These are phyloP conservation scores for Stellera chamaejasme DNA, from an alignment of 345 rosid species.

Conservation along the genomic window DNA sequence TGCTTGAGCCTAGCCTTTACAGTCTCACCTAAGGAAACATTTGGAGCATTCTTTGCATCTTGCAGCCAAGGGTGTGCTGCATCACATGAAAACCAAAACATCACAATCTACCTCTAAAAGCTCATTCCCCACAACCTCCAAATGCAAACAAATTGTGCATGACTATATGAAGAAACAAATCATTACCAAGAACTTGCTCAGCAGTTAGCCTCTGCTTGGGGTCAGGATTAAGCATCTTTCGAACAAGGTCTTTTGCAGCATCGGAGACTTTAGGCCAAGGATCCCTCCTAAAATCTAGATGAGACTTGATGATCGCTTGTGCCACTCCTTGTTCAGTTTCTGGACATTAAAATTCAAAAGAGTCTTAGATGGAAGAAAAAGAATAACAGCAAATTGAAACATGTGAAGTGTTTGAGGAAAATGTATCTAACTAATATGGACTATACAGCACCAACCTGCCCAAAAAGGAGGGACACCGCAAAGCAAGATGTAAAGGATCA, in stretches of 20 bases:
- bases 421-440: not conserved
- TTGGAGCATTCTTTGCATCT: slow-evolving; percentile 89
- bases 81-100: slow-evolving; percentile 14
- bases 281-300: slow-evolving; percentile 79
- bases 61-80: slow-evolving; percentile 96
- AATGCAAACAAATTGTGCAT: not conserved
- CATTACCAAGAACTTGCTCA: slow-evolving; percentile 86
- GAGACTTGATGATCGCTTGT: slow-evolving; percentile 78
- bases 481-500: slow-evolving; percentile 80
- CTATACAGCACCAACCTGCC: slow-evolving; percentile 60
- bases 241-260: slow-evolving; percentile 80
- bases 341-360: slow-evolving; percentile 20
- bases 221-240: slow-evolving; percentile 94
- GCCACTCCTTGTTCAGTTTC: slow-evolving; percentile 99
- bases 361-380: not conserved
- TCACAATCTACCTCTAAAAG: not conserved
- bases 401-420: not conserved
- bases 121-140: slow-evolving; percentile 2
- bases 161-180: slow-evolving; percentile 5
- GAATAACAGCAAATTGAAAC: slow-evolving; percentile 1
- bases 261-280: slow-evolving; percentile 99
- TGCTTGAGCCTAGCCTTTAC: slow-evolving; percentile 94
- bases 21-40: slow-evolving; percentile 90
- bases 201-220: slow-evolving; percentile 83
- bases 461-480: slow-evolving; percentile 97